A percentile compares a stretch with the other conserved stretches of the same genome.
These are phyloP conservation scores for Beta corolliflora DNA, from an alignment of 179 eudicot species.

Conservation along the genomic window DNA sequence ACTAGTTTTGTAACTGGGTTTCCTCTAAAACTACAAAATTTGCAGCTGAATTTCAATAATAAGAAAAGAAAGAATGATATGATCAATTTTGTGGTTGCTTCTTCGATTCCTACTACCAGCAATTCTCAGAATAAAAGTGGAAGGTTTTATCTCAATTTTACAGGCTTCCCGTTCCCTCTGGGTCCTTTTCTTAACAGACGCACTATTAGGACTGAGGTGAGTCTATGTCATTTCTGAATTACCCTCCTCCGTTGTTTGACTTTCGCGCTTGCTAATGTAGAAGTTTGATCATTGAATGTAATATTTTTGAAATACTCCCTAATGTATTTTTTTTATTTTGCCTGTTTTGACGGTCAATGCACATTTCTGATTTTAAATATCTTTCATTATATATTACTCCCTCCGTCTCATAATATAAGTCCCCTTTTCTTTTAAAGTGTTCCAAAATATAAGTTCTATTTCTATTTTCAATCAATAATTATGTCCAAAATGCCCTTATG, in stretches of 20 bases:
- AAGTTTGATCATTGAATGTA: no score
- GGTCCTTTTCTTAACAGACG: slow-evolving; percentile 93
- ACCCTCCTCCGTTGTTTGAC: background rate
- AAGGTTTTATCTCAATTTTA: slow-evolving; percentile 77
- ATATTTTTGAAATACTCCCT: no score
- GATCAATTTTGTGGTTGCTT: slow-evolving; percentile 41
- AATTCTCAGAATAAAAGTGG: slow-evolving; percentile 45
- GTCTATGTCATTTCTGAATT: background rate
- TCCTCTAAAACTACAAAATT: slow-evolving; percentile 32
- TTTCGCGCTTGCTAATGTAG: no score
- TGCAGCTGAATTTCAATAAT: slow-evolving; percentile 32
- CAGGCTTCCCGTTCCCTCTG: slow-evolving; percentile 94
- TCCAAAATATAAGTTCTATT: no score
- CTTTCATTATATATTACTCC: no score
- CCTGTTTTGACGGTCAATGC: no score
- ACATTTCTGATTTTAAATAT: no score
- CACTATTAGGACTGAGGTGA: slow-evolving; percentile 83
- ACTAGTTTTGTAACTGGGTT: slow-evolving; percentile 43
- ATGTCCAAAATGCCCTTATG: no score
- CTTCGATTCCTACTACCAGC: slow-evolving; percentile 34
- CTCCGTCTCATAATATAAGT: no score
- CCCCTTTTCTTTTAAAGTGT: no score
- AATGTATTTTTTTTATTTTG: no score
- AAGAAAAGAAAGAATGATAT: background rate
- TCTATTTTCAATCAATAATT: no score